Conservation (phyloP, 495 filamentous ascomycete species). For the Parathielavia appendiculata region DNA sequence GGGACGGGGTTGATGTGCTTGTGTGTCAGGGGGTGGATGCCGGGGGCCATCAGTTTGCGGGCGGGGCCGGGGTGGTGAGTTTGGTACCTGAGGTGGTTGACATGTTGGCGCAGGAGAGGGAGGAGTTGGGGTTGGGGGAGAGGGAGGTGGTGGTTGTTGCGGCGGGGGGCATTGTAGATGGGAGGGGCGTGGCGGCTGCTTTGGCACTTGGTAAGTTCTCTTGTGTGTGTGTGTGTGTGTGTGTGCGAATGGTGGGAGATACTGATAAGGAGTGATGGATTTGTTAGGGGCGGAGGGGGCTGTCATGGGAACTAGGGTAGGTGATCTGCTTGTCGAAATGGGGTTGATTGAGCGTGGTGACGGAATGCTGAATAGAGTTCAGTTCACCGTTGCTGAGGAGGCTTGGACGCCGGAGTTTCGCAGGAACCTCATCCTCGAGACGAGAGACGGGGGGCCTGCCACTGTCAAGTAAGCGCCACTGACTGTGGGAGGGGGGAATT, state of each 20-base stretch:
- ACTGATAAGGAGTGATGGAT: not conserved
- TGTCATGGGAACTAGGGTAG: constrained; percentile 64
- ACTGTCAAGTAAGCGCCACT: constrained; percentile 50
- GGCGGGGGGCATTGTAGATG: constrained; percentile 68
- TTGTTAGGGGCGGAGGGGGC: constrained; percentile 51
- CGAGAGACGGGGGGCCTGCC: constrained; percentile 56
- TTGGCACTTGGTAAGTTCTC: constrained; percentile 51
- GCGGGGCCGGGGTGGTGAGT: constrained; percentile 52
- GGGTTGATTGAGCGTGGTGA: not conserved
- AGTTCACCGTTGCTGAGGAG: constrained; percentile 60
- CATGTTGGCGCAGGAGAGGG: constrained; percentile 39
- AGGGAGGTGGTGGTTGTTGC: constrained; percentile 56
- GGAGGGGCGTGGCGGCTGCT: constrained; percentile 58
- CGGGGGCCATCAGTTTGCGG: constrained; percentile 64
- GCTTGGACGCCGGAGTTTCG: constrained; percentile 57
- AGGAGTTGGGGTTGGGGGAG: constrained; percentile 37
- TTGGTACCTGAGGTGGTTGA: constrained; percentile 46
- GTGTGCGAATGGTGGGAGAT: not conserved
- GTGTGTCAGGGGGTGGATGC: constrained; percentile 72
- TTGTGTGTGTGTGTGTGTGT: not conserved
- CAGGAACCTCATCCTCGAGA: constrained; percentile 54
- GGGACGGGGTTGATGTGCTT: constrained; percentile 53
- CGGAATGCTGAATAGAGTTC: not conserved
- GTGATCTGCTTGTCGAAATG: constrained; percentile 9
- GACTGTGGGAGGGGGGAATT: not conserved